Base-by-base conservation (phyloP, 2,329 filamentous ascomycete species). In the Ophiosphaerella herpotricha region DNA sequence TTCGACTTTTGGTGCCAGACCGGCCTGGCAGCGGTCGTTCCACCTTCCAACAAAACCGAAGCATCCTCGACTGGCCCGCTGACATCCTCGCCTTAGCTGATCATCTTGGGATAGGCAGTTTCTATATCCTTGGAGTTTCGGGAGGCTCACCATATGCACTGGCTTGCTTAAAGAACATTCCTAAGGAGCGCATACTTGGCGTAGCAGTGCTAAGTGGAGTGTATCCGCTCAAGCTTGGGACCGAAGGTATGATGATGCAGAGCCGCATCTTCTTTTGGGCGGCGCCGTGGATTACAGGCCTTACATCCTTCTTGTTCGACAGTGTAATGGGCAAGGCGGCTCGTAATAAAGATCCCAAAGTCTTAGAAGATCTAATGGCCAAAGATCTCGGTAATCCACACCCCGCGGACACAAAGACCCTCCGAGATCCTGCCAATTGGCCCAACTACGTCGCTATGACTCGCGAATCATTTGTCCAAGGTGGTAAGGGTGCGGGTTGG, bases 71-170 rank as follows among this genome's bases (percentile, higher is more conserved):
- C 58, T 76, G 72, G 67, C 72, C 78, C 3, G 50, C 67, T 12
- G 78, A 82, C 46, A 57, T 81, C 3, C 52, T 73, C n/a, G 62
- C 63, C 0, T 69, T 82, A 5, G 71, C 72, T 5, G 54, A 72
- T 2, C 68, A 77, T 48, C 68, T 80, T 7, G 63, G 71, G 5
- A 52, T 80, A 12, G 47, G 64, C 5, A 54, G 65, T 4, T 82
- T 78, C 59, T 70, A 72, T 13, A 64, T 81, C 16, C 52, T 81
- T 5, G 78, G 77, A 1, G 63, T 73, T 4, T 78, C 75, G 0
- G 79, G 78, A 7, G 79, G 80, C 18, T 75, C 76, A 2, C 77
- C 78, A 0, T 81, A 78, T 55, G 73, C 74, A 2, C 59, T 81
- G 12, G 78, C 78, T 18, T 82, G 78, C 54, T 71, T 78, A 8